Evolutionary conservation across 2,329 filamentous ascomycete species (phyloP).

Genomic region (Daldinia sp.): DNA sequence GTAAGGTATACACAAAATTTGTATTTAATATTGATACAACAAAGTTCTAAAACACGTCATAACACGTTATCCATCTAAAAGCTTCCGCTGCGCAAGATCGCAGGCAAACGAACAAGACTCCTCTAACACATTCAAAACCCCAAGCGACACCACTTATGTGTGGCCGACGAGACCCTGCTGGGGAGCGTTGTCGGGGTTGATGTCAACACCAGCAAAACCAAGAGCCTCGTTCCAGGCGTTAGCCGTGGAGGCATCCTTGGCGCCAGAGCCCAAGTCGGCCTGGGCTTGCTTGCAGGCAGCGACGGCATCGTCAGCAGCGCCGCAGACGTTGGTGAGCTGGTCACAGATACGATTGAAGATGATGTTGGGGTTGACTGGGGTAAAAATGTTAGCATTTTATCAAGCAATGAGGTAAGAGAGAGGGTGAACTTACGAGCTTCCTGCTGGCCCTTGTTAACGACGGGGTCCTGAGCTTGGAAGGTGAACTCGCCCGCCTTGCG

Average conservation of each 20-base stretch:
- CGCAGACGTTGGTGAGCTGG: slow-evolving; percentile 72
- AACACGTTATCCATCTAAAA: slow-evolving; percentile 12
- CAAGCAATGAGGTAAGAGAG: background rate
- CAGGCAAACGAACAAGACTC: background rate
- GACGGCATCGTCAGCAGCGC: slow-evolving; percentile 67
- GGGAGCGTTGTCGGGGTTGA: slow-evolving; percentile 52
- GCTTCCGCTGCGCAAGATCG: slow-evolving; percentile 12
- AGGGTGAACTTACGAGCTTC: slow-evolving; percentile 56
- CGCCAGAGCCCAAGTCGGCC: slow-evolving; percentile 46
- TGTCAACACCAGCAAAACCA: slow-evolving; percentile 51
- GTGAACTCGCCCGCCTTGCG: slow-evolving; percentile 68
- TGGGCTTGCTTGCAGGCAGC: slow-evolving; percentile 61
- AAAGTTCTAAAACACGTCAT: slow-evolving; percentile 27
- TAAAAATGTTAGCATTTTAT: background rate
- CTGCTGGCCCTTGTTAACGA: slow-evolving; percentile 68
- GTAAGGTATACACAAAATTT: slow-evolving; percentile 1
- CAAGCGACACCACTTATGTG: slow-evolving; percentile 39
- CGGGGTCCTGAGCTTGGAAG: slow-evolving; percentile 71
- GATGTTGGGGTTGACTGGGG: slow-evolving; percentile 70
- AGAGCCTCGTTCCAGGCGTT: slow-evolving; percentile 53
- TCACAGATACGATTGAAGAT: slow-evolving; percentile 78
- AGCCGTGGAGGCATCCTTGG: slow-evolving; percentile 50
- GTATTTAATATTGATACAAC: slow-evolving; percentile 25
- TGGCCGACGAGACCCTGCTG: slow-evolving; percentile 50
- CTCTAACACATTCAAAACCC: background rate